phyloP scores from a whole-genome alignment of 2,329 filamentous ascomycete species.

The Bipolaris zeicola region DNA sequence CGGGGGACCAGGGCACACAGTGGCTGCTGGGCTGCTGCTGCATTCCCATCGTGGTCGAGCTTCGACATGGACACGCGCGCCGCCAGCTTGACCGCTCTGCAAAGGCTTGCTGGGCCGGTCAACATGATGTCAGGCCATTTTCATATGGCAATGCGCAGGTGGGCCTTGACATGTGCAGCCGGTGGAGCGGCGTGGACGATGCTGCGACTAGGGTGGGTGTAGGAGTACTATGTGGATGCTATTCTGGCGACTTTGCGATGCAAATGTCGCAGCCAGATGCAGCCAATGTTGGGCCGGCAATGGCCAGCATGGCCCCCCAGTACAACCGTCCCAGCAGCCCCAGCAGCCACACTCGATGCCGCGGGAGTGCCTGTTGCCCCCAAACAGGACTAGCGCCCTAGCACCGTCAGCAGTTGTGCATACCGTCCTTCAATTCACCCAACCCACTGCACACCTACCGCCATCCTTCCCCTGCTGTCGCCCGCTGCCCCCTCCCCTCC shows the following conservation, averaged over 20 bases:
- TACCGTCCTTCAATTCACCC: conserved; percentile 6
- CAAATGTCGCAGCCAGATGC: background rate
- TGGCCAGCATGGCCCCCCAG: background rate
- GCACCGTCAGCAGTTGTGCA: conserved; percentile 12
- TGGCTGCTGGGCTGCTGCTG: conserved; percentile 14
- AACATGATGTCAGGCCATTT: conserved; percentile 29
- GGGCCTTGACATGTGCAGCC: conserved; percentile 11
- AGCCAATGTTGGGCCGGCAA: conserved; percentile 5
- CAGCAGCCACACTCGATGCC: conserved; percentile 2
- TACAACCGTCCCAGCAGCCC: no score
- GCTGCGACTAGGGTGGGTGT: background rate
- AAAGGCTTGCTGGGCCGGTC: conserved; percentile 15
- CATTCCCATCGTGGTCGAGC: conserved; percentile 17
- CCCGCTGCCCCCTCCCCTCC: conserved; percentile 5
- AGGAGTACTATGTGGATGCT: background rate
- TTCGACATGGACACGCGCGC: conserved; percentile 20
- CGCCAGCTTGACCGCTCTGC: conserved; percentile 8
- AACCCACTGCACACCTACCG: background rate
- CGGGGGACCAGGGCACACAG: conserved; percentile 13
- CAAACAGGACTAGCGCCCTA: conserved; percentile 25
- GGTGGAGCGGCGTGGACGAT: background rate
- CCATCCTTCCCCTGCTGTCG: conserved; percentile 2
- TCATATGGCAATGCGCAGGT: conserved; percentile 13
- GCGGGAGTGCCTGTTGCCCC: conserved; percentile 23
- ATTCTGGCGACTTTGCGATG: conserved; percentile 1